These are phyloP conservation scores for Myxozyma neglecta DNA, from an alignment of 805 yeast species.

Conservation along the genomic window DNA sequence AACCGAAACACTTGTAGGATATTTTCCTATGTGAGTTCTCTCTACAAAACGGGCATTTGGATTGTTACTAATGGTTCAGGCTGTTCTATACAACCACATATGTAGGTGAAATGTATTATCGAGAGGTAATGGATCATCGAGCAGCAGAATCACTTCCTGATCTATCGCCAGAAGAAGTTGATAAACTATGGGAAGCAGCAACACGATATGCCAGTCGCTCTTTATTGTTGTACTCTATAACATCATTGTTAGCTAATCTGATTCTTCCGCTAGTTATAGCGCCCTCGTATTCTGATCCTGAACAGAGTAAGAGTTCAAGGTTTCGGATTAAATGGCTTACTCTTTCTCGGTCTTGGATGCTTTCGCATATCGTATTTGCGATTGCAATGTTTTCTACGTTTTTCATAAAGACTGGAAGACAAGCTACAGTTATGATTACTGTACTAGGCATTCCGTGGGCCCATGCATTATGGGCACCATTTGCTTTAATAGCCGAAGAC, in stretches of 20 bases:
- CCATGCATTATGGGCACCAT: constrained; percentile 65
- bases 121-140: constrained; percentile 42
- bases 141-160: constrained; percentile 42
- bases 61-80: constrained; percentile 46
- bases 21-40: constrained; percentile 24
- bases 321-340: constrained; percentile 23
- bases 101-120: constrained; percentile 58
- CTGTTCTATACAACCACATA: constrained; percentile 64
- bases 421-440: constrained; percentile 52
- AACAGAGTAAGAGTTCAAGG: constrained; percentile 7
- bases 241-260: constrained; percentile 48
- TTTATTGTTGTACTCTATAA: constrained; percentile 50
- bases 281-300: constrained; percentile 36
- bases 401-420: constrained; percentile 44
- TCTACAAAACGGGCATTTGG: not conserved
- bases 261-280: constrained; percentile 48
- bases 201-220: constrained; percentile 57
- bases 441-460: constrained; percentile 66
- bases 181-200: constrained; percentile 47
- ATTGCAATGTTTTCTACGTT: constrained; percentile 51
- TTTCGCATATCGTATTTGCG: constrained; percentile 53
- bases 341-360: constrained; percentile 47
- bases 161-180: constrained; percentile 44
- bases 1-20: constrained; percentile 9
- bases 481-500: constrained; percentile 60